These are phyloP conservation scores for Kodamaea laetipori DNA, from an alignment of 805 yeast genomes.

Conservation along the genomic window DNA sequence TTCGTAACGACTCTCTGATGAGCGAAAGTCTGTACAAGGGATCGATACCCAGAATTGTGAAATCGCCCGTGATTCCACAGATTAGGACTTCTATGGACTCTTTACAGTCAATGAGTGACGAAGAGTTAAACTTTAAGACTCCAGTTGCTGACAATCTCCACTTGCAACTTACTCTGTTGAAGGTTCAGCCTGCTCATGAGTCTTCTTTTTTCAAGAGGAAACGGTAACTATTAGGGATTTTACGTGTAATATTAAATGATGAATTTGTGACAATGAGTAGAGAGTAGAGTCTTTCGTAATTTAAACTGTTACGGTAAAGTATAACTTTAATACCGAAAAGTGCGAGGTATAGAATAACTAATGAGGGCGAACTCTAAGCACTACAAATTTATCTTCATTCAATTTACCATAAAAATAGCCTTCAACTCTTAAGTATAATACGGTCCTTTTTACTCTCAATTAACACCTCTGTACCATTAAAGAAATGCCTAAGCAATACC, in stretches of 20 bases:
- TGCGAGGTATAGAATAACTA: too few relatives aligned
- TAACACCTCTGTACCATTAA: too few relatives aligned
- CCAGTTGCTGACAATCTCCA: neutral
- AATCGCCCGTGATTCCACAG: neutral
- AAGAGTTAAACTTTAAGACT: neutral
- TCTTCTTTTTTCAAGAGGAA: constrained; percentile 2
- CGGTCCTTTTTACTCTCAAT: too few relatives aligned
- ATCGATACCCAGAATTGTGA: neutral
- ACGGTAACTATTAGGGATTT: neutral
- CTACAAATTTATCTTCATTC: too few relatives aligned
- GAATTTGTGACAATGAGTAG: neutral
- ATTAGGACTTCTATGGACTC: neutral
- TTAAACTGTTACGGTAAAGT: too few relatives aligned
- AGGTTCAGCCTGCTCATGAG: constrained; percentile 5
- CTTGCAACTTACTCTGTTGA: constrained; percentile 4
- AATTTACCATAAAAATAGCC: too few relatives aligned
- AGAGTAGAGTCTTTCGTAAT: neutral
- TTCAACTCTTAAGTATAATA: too few relatives aligned
- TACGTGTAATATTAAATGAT: neutral
- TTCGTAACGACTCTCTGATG: neutral
- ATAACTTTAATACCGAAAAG: too few relatives aligned
- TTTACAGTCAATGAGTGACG: neutral
- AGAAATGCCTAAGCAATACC: too few relatives aligned
- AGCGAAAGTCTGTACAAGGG: too few relatives aligned
- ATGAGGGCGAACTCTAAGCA: too few relatives aligned